These are phyloP conservation scores for Rubroboletus satanas DNA, from an alignment of 768 basidiomycete species.

Conservation along the genomic window DNA sequence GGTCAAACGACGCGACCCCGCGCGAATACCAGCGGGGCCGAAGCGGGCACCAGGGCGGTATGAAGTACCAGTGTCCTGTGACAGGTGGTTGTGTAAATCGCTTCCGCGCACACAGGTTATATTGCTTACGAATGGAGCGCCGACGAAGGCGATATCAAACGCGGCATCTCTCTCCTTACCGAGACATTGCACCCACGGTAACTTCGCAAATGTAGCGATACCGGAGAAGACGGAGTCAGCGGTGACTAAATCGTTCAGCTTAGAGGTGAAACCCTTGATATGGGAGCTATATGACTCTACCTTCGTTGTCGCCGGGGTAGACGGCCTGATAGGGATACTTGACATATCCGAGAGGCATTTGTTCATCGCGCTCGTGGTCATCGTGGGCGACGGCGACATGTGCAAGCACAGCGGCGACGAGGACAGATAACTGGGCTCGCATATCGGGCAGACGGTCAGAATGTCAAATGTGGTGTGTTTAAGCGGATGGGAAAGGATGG, in stretches of 20 bases:
- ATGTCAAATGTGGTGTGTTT: background rate
- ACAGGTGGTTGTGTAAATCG: background rate
- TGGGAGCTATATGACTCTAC: conserved; percentile 26
- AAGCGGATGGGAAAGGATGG: background rate
- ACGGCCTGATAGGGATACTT: conserved; percentile 60
- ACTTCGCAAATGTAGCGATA: conserved; percentile 79
- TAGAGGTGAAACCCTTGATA: background rate
- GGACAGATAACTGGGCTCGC: conserved; percentile 21
- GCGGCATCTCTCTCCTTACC: conserved; percentile 51
- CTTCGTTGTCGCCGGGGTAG: conserved; percentile 56
- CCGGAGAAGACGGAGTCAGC: conserved; percentile 80
- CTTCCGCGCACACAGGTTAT: background rate
- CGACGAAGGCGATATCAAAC: conserved; percentile 82
- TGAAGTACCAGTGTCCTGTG: conserved; percentile 66
- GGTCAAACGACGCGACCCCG: conserved; percentile 71
- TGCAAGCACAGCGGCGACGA: conserved; percentile 27
- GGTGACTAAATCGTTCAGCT: conserved; percentile 45
- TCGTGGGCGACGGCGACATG: conserved; percentile 34
- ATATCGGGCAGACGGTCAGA: conserved; percentile 10
- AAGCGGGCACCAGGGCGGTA: conserved; percentile 84
- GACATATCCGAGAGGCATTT: conserved; percentile 65
- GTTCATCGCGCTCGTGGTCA: conserved; percentile 43
- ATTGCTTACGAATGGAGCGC: conserved; percentile 66
- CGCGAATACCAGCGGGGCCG: conserved; percentile 79
- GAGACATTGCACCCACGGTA: conserved; percentile 82